Evolutionary conservation across 2,329 filamentous ascomycete genomes (phyloP), one percentile per base, ranked within the genome.

Genomic region (Parafenestella ontariensis): DNA sequence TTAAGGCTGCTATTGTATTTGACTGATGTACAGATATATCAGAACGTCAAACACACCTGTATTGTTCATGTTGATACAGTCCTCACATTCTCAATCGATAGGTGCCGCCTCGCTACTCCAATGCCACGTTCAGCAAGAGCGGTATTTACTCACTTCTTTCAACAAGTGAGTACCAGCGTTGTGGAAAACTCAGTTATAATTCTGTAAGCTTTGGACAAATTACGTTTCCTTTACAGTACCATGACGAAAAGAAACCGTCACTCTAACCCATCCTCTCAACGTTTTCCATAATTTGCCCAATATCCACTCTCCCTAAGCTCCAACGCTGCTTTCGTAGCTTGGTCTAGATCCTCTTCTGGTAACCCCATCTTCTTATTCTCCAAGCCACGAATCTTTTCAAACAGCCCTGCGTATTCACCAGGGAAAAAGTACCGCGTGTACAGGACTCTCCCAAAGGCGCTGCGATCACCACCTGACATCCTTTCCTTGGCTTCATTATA

Each of bases 1-100:
- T 91, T 71, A 91, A 91, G 81, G 88, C 88, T 47, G 87, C 86
- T 15, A 90, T 91, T 72, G 83, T 86, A 42, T 90, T 89, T 66
- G 87, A 90, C 2, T 64, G 24, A 51, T 46, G 20, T 34, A 4
- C 15, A 37, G n/a, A n/a, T n/a, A n/a, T n/a, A n/a, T n/a, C n/a
- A n/a, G n/a, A n/a, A n/a, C n/a, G n/a, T n/a, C n/a, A n/a, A n/a
- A n/a, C n/a, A n/a, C n/a, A n/a, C n/a, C n/a, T n/a, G n/a, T n/a
- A n/a, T n/a, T n/a, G n/a, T n/a, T n/a, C n/a, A 36, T 36, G 17
- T 13, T 18, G 4, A 36, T 4, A 36, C 33, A 5, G 5, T 26
- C 5, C 24, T 26, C 24, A 9, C 5, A 9, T 5, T 26, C 24
- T 26, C 24, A 26, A 26, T 26, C 24, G 5, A 5, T 26, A 26